Evolutionary conservation across 495 filamentous ascomycete genomes (phyloP).

Genomic region (Paragyromitra xinjiangensis): DNA sequence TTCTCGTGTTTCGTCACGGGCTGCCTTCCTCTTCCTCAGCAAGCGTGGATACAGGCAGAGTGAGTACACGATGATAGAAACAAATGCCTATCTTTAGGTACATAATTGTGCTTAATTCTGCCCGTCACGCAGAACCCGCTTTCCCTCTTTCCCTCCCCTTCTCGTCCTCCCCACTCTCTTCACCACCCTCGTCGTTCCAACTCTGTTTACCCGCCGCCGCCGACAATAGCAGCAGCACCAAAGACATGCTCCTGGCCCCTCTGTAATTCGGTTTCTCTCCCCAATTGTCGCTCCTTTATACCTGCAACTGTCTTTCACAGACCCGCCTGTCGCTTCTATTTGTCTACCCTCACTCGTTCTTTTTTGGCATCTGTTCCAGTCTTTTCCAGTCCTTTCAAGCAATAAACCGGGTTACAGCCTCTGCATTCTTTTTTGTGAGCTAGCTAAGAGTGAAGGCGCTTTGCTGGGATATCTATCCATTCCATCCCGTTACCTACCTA

Average conservation of each 20-base stretch:
- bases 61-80: conserved; percentile 4
- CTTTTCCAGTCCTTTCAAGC: conserved; percentile 19
- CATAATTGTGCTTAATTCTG: conserved; percentile 30
- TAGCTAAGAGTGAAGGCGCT: conserved; percentile 3
- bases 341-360: conserved; percentile 28
- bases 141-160: conserved; percentile 23
- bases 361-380: conserved; percentile 40
- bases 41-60: conserved; percentile 21
- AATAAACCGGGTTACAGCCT: conserved; percentile 33
- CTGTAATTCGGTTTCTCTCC: conserved; percentile 6
- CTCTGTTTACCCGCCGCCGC: conserved; percentile 40
- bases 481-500: conserved; percentile 22
- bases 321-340: conserved; percentile 31
- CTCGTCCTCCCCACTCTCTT: background rate
- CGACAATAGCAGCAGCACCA: conserved; percentile 41
- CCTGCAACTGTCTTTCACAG: background rate
- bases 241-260: conserved; percentile 21
- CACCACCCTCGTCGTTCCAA: conserved; percentile 23
- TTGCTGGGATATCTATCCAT: conserved; percentile 21
- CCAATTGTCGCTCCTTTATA: conserved; percentile 11
- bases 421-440: conserved; percentile 22
- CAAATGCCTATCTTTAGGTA: conserved; percentile 48
- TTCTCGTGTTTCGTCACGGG: conserved; percentile 51
- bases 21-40: conserved; percentile 35
- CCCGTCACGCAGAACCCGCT: conserved; percentile 22